Conservation (phyloP, 148 eudicot species). For the Pharnaceum exiguum region DNA sequence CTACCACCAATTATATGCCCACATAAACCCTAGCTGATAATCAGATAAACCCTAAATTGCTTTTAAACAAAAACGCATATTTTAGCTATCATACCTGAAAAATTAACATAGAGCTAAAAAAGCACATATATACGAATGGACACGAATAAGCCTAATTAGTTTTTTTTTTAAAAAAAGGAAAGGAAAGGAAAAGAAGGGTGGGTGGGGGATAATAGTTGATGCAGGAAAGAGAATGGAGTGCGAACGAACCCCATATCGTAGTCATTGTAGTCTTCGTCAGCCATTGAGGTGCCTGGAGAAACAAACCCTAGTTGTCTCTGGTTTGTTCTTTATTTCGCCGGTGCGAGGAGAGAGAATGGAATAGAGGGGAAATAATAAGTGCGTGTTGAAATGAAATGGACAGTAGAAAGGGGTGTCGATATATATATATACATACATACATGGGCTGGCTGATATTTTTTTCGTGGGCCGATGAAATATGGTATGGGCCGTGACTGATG, state of each 20-base stretch:
- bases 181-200: neutral
- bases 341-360: neutral
- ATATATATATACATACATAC: no score
- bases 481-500: no score
- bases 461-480: no score
- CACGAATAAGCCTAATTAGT: constrained; percentile 7
- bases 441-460: no score
- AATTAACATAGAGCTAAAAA: neutral
- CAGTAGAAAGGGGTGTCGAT: neutral
- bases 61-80: no score
- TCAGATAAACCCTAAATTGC: neutral
- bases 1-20: neutral
- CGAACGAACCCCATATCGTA: constrained; percentile 26
- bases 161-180: neutral
- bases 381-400: neutral
- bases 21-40: neutral
- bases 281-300: constrained; percentile 22
- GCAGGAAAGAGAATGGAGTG: no score
- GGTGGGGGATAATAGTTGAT: neutral
- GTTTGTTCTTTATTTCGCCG: neutral
- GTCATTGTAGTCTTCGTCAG: constrained; percentile 40
- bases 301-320: constrained; percentile 6
- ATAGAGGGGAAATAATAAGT: neutral
- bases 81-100: no score
- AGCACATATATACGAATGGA: neutral